These are phyloP conservation scores for Lecanosticta acicola DNA, from an alignment of 2,329 filamentous ascomycete species.

Conservation along the genomic window DNA sequence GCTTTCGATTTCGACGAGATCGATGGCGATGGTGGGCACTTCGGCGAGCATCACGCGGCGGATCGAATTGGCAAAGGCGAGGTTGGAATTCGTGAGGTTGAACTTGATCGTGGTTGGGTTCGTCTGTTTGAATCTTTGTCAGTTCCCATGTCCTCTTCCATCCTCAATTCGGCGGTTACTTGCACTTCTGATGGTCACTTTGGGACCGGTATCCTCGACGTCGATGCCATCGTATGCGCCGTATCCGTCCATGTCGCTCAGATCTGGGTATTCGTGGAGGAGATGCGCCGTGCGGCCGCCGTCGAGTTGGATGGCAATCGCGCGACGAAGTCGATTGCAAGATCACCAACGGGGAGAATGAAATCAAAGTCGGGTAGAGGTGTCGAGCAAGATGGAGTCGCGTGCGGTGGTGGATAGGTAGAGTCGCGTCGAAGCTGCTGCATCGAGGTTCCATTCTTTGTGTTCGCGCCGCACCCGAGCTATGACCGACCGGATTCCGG, in stretches of 20 bases:
- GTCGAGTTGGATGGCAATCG: too few species aligned
- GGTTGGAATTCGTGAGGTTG: constrained; percentile 80
- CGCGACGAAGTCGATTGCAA: too few species aligned
- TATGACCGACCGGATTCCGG: not conserved
- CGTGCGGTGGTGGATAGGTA: too few species aligned
- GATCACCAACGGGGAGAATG: too few species aligned
- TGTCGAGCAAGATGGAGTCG: too few species aligned
- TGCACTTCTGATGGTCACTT: constrained; percentile 44
- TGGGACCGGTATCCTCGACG: constrained; percentile 21
- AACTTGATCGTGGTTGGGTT: constrained; percentile 81
- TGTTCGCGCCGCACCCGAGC: not conserved
- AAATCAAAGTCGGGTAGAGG: too few species aligned
- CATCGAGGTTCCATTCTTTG: not conserved
- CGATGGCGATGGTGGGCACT: constrained; percentile 89
- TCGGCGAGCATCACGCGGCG: constrained; percentile 89
- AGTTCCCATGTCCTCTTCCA: constrained; percentile 5
- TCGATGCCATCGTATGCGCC: constrained; percentile 19
- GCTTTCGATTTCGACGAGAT: constrained; percentile 83
- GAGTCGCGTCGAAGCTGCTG: too few species aligned
- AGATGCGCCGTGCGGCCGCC: too few species aligned
- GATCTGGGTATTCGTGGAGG: too few species aligned
- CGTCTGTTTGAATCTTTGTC: constrained; percentile 43
- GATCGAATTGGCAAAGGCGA: constrained; percentile 86
- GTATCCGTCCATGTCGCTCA: constrained; percentile 16
- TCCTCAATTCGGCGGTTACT: constrained; percentile 6